Conservation (phyloP, 768 basidiomycete species). For the Atractiella rhizophila region DNA sequence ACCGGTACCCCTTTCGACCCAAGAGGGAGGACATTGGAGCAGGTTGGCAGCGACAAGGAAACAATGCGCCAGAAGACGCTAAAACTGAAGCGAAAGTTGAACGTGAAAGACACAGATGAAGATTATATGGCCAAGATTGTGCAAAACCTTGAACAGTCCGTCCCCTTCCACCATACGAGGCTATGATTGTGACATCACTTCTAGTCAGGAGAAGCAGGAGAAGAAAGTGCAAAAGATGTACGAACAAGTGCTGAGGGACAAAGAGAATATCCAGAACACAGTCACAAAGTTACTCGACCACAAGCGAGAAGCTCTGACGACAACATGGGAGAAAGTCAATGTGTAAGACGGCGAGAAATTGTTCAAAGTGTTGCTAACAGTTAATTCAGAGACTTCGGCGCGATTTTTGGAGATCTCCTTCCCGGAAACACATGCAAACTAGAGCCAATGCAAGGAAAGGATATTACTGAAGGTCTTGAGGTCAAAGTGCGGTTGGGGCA, state of each 20-base stretch:
- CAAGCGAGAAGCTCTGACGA: slow-evolving; percentile 74
- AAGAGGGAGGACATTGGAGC: slow-evolving; percentile 33
- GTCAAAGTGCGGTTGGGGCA: slow-evolving; percentile 85
- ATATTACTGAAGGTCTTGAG: slow-evolving; percentile 81
- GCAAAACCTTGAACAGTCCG: too few species aligned
- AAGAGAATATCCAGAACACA: slow-evolving; percentile 78
- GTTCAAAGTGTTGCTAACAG: too few species aligned
- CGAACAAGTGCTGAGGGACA: slow-evolving; percentile 63
- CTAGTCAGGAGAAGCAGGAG: slow-evolving; percentile 83
- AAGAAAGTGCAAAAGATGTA: slow-evolving; percentile 64
- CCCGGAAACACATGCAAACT: slow-evolving; percentile 93
- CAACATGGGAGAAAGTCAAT: slow-evolving; percentile 90
- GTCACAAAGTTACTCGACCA: slow-evolving; percentile 79
- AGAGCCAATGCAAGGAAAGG: slow-evolving; percentile 74
- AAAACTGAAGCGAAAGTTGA: slow-evolving; percentile 88
- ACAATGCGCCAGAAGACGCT: slow-evolving; percentile 53
- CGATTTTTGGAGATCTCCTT: slow-evolving; percentile 78
- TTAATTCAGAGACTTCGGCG: slow-evolving; percentile 62
- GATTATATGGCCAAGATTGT: slow-evolving; percentile 30
- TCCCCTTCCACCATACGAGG: background rate
- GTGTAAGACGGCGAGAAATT: slow-evolving; percentile 29
- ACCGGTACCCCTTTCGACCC: slow-evolving; percentile 55
- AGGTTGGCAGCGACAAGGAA: slow-evolving; percentile 40
- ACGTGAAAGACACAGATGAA: slow-evolving; percentile 88
- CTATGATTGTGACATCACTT: background rate